Percentiles rank a stretch among this genome's conserved stretches.
phyloP scores from a whole-genome alignment of 257 asterid genomes.

The Nemophila menziesii region DNA sequence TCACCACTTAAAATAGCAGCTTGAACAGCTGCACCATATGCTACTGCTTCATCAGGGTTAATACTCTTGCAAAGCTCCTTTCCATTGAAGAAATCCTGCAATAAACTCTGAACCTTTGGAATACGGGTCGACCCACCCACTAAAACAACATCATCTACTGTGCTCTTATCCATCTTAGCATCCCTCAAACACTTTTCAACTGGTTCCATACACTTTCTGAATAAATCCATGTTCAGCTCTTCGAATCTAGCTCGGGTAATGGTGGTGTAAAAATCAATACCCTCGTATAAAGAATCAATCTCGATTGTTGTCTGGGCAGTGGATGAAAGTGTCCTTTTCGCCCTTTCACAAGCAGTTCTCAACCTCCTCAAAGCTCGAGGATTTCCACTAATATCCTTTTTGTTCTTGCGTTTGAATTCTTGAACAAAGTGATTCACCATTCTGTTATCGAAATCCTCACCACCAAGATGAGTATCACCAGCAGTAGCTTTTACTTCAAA shows the following conservation, averaged over 20 bases:
- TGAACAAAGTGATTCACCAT: conserved; percentile 32
- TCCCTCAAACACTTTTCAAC: conserved; percentile 34
- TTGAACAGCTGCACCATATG: conserved; percentile 35
- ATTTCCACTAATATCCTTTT: conserved; percentile 25
- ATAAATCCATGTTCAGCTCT: conserved; percentile 27
- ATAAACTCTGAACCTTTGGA: conserved; percentile 27
- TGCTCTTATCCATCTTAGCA: conserved; percentile 32
- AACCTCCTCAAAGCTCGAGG: conserved; percentile 27
- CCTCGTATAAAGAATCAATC: conserved; percentile 24
- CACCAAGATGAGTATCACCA: conserved; percentile 31
- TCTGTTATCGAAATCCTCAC: conserved; percentile 24
- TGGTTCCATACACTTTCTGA: conserved; percentile 32
- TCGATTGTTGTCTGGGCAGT: conserved; percentile 27
- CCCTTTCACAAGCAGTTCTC: conserved; percentile 32
- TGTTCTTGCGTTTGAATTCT: conserved; percentile 24
- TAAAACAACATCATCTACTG: conserved; percentile 26
- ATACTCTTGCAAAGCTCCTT: conserved; percentile 38
- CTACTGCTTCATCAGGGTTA: conserved; percentile 33
- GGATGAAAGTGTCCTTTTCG: conserved; percentile 22
- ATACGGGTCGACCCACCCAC: conserved; percentile 37
- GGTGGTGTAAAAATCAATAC: conserved; percentile 22
- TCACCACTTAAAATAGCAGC: conserved; percentile 30
- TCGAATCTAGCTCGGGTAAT: conserved; percentile 25
- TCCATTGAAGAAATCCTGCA: conserved; percentile 34
- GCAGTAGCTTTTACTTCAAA: conserved; percentile 30